Base-by-base conservation (phyloP, 768 basidiomycete genomes). In the Boletus huronensis region DNA sequence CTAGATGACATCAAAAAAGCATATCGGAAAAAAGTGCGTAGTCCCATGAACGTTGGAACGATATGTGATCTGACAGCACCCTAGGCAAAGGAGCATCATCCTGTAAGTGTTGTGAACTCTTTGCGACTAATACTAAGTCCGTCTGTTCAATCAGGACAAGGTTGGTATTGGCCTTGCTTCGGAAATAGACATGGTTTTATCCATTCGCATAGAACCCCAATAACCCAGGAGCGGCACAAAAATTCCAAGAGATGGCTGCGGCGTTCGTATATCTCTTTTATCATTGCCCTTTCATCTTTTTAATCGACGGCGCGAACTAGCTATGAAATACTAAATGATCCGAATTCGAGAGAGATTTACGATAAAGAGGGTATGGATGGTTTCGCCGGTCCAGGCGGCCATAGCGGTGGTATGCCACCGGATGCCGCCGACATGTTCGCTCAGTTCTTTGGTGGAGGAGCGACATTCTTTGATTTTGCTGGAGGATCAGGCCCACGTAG, bases 1-100 rank as follows among this genome's bases (percentile, higher is more conserved):
- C 35, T 59, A 88, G 90, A 78, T 60, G 92, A 98, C 58, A 92
- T 98, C 64, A 95, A 94, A 74, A 91, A 90, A 67, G 94, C 94
- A 16, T 98, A 98, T 69, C 87, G 88, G 69, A 89, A 83, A 75
- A 95, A 94, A 84, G 93, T 91, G 74, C 62, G 64, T 69, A 32
- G 31, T 52, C 34, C 34, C 44, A 52, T 58, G 49, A 38, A 48
- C 55, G 17, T 43, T 9, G 25, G 14, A 25, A 28, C 19, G 32
- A 26, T 39, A 11, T 10, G 21, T 60, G 40, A 59, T 52, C 55
- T 70, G 34, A 68, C 28, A 29, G n/a, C 55, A 50, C 54, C 49
- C 5, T 64, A 93, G 88, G 93, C 93, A 31, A 92, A 87, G 67
- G 83, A 90, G 66, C 87, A 90, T 59, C 92, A 94, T 69, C 93